Conservation (phyloP, 2,329 filamentous ascomycete species). For the Hypoxylon sp. region DNA sequence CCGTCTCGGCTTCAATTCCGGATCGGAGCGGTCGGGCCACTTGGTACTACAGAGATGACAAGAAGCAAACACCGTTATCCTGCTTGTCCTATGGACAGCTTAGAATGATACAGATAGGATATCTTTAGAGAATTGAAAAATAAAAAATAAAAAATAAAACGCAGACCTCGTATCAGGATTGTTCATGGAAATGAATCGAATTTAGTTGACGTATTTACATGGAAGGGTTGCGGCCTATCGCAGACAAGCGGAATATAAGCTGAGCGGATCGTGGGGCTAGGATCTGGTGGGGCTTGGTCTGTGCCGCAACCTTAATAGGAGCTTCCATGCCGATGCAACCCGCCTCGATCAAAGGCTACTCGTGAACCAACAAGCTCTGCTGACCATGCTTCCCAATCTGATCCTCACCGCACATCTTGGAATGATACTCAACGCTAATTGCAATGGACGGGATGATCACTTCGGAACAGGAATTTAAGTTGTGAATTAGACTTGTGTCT, state of each 20-base stretch:
- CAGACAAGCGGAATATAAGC: constrained; percentile 22
- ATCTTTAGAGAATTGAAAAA: neutral
- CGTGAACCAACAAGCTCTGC: constrained; percentile 9
- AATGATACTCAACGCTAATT: constrained; percentile 23
- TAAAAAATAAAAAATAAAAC: neutral
- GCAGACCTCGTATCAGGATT: constrained; percentile 13
- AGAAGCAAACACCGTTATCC: neutral
- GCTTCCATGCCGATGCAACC: constrained; percentile 45
- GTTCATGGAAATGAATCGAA: neutral
- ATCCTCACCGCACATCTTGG: constrained; percentile 25
- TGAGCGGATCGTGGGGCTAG: constrained; percentile 30
- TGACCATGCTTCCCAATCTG: constrained; percentile 29
- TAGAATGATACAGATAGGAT: neutral
- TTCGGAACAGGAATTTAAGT: constrained; percentile 31
- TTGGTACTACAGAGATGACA: constrained; percentile 4
- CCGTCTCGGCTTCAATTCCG: constrained; percentile 33
- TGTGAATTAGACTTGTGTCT: constrained; percentile 41
- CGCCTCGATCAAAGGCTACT: constrained; percentile 32
- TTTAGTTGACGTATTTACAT: constrained; percentile 21
- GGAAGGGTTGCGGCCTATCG: neutral
- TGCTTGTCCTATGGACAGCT: neutral
- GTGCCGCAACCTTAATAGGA: constrained; percentile 8
- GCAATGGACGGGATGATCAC: constrained; percentile 12
- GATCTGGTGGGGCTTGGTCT: constrained; percentile 29
- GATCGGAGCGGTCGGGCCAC: constrained; percentile 34